These are phyloP conservation scores for Flaveria trinervia DNA, from an alignment of 129 eudicot species.

Conservation along the genomic window DNA sequence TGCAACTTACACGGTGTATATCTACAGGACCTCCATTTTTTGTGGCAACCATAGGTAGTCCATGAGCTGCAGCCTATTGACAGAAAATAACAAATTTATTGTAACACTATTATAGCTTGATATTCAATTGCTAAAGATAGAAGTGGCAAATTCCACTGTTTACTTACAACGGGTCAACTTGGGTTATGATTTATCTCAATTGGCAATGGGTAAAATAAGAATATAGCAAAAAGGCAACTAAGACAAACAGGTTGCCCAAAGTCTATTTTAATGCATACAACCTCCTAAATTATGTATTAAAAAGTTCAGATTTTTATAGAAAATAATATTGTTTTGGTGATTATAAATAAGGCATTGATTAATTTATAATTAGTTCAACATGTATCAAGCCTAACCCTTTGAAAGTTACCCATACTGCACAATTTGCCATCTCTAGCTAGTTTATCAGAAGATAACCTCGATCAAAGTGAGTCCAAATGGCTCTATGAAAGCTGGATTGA, in stretches of 20 bases:
- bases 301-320: neutral
- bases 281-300: neutral
- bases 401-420: no score
- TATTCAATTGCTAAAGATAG: neutral
- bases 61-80: constrained; percentile 97
- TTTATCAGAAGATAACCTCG: constrained; percentile 53
- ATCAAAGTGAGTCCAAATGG: constrained; percentile 97
- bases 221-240: neutral
- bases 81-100: constrained; percentile 10
- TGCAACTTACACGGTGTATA: constrained; percentile 71
- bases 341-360: neutral
- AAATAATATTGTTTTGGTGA: neutral
- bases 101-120: constrained; percentile 9
- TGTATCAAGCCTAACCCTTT: no score
- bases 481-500: constrained; percentile 97
- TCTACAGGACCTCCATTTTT: constrained; percentile 99
- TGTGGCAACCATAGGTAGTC: constrained; percentile 97
- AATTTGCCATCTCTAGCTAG: no score
- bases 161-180: constrained; percentile 2
- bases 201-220: neutral
- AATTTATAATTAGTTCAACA: neutral
- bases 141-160: neutral
- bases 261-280: neutral
- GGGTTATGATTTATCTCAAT: neutral
- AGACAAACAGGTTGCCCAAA: neutral